A percentile compares a stretch with the other conserved stretches of the same genome.
phyloP scores from a whole-genome alignment of 352 stramenopile genomes.

The Globisporangium recalcitrans region DNA sequence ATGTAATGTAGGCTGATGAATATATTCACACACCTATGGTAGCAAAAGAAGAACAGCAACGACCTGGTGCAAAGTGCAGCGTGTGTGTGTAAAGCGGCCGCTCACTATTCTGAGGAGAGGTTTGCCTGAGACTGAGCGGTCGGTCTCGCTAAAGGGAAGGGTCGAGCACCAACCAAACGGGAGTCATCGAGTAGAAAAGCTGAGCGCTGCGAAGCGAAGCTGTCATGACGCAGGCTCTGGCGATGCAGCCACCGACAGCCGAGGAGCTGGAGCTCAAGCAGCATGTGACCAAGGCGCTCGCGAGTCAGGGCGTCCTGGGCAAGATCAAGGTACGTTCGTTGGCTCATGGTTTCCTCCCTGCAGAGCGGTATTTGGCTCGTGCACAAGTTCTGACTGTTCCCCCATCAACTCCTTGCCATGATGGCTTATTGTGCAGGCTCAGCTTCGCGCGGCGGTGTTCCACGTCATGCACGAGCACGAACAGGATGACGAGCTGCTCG shows the following conservation, averaged over 20 bases:
- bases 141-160: background rate
- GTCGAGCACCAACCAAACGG: background rate
- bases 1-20: conserved; percentile 17
- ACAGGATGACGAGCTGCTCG: conserved; percentile 7
- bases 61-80: background rate
- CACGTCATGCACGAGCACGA: conserved; percentile 62
- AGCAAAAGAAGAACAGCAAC: conserved; percentile 8
- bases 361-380: background rate
- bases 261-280: conserved; percentile 67
- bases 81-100: background rate
- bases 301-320: conserved; percentile 55
- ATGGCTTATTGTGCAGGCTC: conserved; percentile 31
- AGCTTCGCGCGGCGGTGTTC: conserved; percentile 72
- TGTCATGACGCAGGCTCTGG: background rate
- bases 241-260: conserved; percentile 23
- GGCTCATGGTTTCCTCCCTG: background rate
- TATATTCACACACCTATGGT: conserved; percentile 15
- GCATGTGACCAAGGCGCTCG: conserved; percentile 48
- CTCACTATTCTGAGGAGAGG: background rate
- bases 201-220: background rate
- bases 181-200: background rate
- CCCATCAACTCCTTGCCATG: no score
- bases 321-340: conserved; percentile 54
- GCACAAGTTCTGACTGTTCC: background rate
- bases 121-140: background rate